phyloP scores from a whole-genome alignment of 768 basidiomycete species.

The Kwoniella newhampshirensis region DNA sequence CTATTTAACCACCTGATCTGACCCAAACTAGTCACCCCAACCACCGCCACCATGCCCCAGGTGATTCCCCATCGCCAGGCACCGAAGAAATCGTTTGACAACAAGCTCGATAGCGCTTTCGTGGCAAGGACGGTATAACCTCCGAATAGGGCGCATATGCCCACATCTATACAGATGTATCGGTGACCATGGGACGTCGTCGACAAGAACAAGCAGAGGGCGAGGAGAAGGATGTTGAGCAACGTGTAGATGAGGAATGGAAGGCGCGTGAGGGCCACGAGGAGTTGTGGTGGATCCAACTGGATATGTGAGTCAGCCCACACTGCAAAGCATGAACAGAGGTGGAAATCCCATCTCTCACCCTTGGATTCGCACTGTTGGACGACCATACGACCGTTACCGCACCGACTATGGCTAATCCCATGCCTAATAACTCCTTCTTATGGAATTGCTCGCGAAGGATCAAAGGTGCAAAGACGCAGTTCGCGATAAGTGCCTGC shows the following conservation, averaged over 20 bases:
- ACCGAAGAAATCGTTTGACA: constrained; percentile 73
- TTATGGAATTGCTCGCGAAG: constrained; percentile 69
- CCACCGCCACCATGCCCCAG: constrained; percentile 60
- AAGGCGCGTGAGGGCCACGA: constrained; percentile 9
- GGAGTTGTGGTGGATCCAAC: constrained; percentile 13
- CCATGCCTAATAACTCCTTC: constrained; percentile 58
- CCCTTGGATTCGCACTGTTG: constrained; percentile 66
- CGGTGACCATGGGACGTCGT: constrained; percentile 63
- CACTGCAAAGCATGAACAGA: background rate
- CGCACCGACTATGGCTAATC: constrained; percentile 80
- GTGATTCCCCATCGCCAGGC: constrained; percentile 70
- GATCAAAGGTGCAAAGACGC: constrained; percentile 84
- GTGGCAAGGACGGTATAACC: constrained; percentile 86
- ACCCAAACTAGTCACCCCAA: constrained; percentile 52
- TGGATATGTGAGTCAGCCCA: background rate
- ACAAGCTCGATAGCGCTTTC: constrained; percentile 82
- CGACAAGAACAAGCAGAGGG: constrained; percentile 66
- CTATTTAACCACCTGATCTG: constrained; percentile 54
- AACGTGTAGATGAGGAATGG: constrained; percentile 21
- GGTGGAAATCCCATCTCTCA: constrained; percentile 26
- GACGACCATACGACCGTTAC: constrained; percentile 85
- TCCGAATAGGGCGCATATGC: constrained; percentile 54
- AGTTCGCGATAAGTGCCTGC: constrained; percentile 94
- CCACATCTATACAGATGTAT: constrained; percentile 81
- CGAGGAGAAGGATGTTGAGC: constrained; percentile 62